phyloP scores from a whole-genome alignment of 164 flowering plant species.

The Liquidambar formosana region DNA sequence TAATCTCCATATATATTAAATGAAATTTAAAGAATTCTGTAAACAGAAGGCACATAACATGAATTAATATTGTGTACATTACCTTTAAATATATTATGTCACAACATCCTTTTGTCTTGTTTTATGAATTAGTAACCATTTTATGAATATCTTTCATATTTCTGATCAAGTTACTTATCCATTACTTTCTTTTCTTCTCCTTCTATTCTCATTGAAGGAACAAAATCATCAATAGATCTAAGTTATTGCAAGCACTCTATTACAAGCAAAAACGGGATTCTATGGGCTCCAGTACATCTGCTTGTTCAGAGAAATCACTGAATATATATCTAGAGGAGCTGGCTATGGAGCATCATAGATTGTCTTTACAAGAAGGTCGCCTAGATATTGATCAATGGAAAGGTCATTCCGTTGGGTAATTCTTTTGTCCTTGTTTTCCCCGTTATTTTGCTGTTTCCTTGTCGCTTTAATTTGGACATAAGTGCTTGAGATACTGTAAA shows the following conservation, averaged over 20 bases:
- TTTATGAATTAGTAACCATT: too few species aligned
- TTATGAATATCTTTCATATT: too few species aligned
- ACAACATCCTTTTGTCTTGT: too few species aligned
- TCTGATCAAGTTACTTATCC: too few species aligned
- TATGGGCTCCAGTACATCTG: conserved; percentile 8
- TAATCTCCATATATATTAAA: too few species aligned
- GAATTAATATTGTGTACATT: too few species aligned
- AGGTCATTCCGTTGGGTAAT: conserved; percentile 65
- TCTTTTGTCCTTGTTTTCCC: not conserved
- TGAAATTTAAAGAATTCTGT: too few species aligned
- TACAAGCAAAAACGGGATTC: conserved; percentile 30
- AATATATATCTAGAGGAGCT: conserved; percentile 35
- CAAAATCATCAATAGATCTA: conserved; percentile 33
- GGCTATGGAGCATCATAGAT: conserved; percentile 63
- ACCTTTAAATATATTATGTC: too few species aligned
- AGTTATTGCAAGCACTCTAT: conserved; percentile 42
- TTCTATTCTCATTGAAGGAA: conserved; percentile 36
- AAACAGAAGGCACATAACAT: too few species aligned
- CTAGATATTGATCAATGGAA: conserved; percentile 65
- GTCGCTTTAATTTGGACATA: not conserved
- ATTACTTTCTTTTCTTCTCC: not conserved
- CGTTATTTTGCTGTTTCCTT: not conserved
- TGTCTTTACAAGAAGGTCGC: conserved; percentile 40
- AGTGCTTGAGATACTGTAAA: too few species aligned
- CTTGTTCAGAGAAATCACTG: conserved; percentile 23